Evolutionary conservation across 768 basidiomycete species (phyloP).

Genomic region (Termitomyces sp.): DNA sequence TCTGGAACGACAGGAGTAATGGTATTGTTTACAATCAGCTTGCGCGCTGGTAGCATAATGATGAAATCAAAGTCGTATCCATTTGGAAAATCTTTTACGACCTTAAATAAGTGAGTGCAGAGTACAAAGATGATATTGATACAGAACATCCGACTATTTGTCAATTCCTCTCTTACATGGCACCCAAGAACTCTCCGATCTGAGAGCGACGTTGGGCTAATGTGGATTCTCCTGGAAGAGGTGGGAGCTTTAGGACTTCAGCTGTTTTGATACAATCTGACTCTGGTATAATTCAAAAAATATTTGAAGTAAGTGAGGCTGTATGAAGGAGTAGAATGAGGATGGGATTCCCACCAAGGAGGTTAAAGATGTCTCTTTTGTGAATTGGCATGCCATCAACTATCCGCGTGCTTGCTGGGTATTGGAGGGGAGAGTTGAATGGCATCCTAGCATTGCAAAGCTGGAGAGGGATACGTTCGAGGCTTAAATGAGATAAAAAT

Average conservation of each 20-base stretch:
- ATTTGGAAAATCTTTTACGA: too few relatives aligned
- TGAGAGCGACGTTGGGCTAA: neutral
- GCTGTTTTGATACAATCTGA: slow-evolving; percentile 4
- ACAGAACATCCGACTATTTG: too few relatives aligned
- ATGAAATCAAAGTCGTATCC: too few relatives aligned
- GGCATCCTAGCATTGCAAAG: neutral
- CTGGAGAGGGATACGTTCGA: neutral
- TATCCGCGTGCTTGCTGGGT: neutral
- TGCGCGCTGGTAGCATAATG: too few relatives aligned
- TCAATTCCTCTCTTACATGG: neutral
- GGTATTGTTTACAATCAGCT: too few relatives aligned
- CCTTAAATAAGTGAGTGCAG: too few relatives aligned
- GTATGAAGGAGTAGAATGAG: neutral
- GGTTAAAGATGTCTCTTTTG: slow-evolving; percentile 1
- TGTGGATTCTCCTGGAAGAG: neutral
- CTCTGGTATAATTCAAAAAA: neutral
- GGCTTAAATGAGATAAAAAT: neutral
- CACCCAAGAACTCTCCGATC: neutral
- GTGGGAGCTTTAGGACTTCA: neutral
- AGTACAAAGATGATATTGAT: too few relatives aligned
- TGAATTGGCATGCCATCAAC: neutral
- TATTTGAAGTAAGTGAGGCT: neutral
- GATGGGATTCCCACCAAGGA: neutral
- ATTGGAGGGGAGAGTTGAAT: neutral
- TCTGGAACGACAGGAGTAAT: too few relatives aligned